phyloP scores from a whole-genome alignment of 805 yeast genomes.

The Schwanniomyces sp. region DNA sequence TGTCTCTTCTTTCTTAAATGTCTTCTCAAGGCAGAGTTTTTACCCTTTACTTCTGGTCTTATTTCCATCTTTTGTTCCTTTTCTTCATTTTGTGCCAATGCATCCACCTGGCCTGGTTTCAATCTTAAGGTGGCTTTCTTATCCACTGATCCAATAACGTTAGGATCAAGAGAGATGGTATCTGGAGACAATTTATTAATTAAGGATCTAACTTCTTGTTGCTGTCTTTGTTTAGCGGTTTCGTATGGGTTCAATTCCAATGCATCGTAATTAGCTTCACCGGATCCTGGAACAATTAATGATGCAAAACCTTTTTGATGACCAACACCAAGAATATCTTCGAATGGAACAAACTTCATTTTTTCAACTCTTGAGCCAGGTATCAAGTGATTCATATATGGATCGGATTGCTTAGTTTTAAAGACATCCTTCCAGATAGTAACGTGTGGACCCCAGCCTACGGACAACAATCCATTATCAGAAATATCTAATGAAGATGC shows the following conservation, averaged over 20 bases:
- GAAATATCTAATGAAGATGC: constrained; percentile 78
- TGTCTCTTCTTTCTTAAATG: constrained; percentile 79
- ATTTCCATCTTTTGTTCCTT: constrained; percentile 54
- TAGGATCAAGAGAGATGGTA: constrained; percentile 89
- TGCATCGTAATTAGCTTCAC: constrained; percentile 97
- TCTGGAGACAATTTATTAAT: constrained; percentile 90
- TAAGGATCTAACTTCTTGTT: constrained; percentile 81
- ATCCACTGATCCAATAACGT: constrained; percentile 80
- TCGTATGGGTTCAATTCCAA: constrained; percentile 91
- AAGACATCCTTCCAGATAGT: constrained; percentile 90
- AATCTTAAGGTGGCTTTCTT: constrained; percentile 66
- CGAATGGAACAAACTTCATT: constrained; percentile 84
- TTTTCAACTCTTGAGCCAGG: constrained; percentile 75
- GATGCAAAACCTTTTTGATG: constrained; percentile 78
- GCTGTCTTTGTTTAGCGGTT: constrained; percentile 89
- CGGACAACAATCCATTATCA: constrained; percentile 82
- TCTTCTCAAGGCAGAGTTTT: constrained; percentile 80
- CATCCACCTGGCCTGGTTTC: constrained; percentile 57
- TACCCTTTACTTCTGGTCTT: constrained; percentile 70
- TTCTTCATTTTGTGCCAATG: constrained; percentile 33
- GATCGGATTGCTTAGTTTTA: constrained; percentile 68
- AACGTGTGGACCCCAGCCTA: constrained; percentile 96
- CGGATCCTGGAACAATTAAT: constrained; percentile 92
- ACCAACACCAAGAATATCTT: constrained; percentile 92
- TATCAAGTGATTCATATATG: constrained; percentile 88